Evolutionary conservation across 2,329 filamentous ascomycete genomes (phyloP).

Genomic region (Colletotrichum simmondsii): DNA sequence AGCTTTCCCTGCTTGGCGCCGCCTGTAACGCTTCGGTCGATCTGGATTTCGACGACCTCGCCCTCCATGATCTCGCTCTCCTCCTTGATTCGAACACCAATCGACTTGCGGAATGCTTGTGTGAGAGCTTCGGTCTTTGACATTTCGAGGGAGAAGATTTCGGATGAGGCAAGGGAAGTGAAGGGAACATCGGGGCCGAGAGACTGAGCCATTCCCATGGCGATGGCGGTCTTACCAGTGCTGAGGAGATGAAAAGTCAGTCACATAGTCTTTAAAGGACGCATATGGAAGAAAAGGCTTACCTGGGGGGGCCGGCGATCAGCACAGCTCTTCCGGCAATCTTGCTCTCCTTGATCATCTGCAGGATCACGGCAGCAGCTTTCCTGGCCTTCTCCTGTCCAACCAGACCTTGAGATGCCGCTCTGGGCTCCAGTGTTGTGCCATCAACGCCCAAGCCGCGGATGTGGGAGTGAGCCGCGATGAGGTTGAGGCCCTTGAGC

Average conservation of each 20-base stretch:
- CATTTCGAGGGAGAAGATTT: constrained; percentile 99
- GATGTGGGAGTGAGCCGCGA: constrained; percentile 98
- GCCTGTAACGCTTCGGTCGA: constrained; percentile 95
- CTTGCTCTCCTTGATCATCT: constrained; percentile 99
- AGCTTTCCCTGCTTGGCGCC: constrained; percentile 98
- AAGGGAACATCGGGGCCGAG: constrained; percentile 95
- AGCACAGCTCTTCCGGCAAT: constrained; percentile 95
- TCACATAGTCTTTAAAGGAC: neutral
- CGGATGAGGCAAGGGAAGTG: constrained; percentile 93
- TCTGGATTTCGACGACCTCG: constrained; percentile 98
- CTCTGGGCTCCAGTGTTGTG: constrained; percentile 88
- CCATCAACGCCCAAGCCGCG: constrained; percentile 93
- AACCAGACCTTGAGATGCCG: constrained; percentile 90
- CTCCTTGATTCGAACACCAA: constrained; percentile 97
- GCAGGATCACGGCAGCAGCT: constrained; percentile 93
- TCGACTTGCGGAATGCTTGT: constrained; percentile 98
- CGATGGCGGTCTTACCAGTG: constrained; percentile 98
- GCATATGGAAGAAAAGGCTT: constrained; percentile 30
- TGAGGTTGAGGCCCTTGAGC: constrained; percentile 95
- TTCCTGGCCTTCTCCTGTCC: constrained; percentile 97
- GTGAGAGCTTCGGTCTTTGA: constrained; percentile 98
- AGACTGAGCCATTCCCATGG: constrained; percentile 98
- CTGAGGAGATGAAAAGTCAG: constrained; percentile 55
- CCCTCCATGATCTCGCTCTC: constrained; percentile 99
- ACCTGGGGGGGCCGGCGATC: constrained; percentile 93